Evolutionary conservation across 768 basidiomycete species (phyloP).

Genomic region (Tulasnella sp.): DNA sequence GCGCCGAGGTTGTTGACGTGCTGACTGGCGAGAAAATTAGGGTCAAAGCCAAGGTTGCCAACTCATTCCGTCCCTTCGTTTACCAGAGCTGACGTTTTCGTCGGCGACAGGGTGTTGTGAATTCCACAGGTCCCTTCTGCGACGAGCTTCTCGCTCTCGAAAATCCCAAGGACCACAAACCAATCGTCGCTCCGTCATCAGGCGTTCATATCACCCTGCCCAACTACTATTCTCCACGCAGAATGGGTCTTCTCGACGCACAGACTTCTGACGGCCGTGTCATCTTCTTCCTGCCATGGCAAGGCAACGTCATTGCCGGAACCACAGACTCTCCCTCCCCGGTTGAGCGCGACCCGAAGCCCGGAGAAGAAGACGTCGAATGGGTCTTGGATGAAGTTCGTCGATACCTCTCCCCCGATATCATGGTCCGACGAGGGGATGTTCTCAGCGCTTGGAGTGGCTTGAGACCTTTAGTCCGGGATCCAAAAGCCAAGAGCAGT

Average conservation of each 20-base stretch:
- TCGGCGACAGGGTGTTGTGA: conserved; percentile 69
- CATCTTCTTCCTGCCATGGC: conserved; percentile 99
- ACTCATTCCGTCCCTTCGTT: background rate
- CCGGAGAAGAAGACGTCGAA: conserved; percentile 88
- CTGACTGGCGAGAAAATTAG: conserved; percentile 79
- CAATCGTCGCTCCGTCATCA: conserved; percentile 88
- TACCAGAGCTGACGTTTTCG: conserved; percentile 3
- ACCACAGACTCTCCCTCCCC: conserved; percentile 83
- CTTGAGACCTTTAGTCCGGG: conserved; percentile 80
- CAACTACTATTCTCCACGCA: conserved; percentile 91
- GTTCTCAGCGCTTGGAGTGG: conserved; percentile 96
- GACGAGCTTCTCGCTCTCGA: conserved; percentile 83
- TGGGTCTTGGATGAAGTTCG: conserved; percentile 97
- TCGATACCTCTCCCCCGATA: conserved; percentile 83
- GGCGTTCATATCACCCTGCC: conserved; percentile 96
- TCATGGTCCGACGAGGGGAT: conserved; percentile 90
- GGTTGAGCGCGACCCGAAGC: conserved; percentile 70
- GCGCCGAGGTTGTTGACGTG: conserved; percentile 72
- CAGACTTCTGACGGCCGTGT: conserved; percentile 94
- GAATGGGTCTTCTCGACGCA: conserved; percentile 94
- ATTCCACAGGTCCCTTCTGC: conserved; percentile 93
- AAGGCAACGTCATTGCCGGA: conserved; percentile 95
- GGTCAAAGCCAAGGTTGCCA: conserved; percentile 67
- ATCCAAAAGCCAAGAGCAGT: conserved; percentile 70
- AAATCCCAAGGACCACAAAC: conserved; percentile 61